A percentile compares a stretch with the other conserved stretches of the same genome.
phyloP scores from a whole-genome alignment of 352 stramenopile species.

The Pythium dissotocum region DNA sequence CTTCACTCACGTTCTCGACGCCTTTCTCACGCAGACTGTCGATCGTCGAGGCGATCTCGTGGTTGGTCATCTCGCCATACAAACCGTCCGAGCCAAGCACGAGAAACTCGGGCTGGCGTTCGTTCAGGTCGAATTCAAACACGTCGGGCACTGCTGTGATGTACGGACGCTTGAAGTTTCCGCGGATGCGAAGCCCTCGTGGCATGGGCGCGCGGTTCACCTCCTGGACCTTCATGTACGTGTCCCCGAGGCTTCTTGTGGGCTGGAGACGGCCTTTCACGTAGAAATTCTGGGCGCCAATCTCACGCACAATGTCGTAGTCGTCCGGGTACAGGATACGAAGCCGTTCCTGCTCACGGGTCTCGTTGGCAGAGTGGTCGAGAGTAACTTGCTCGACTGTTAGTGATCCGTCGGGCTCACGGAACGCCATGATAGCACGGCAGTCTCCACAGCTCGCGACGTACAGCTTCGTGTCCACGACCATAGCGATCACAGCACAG shows the following conservation, averaged over 20 bases:
- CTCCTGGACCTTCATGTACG: conserved; percentile 78
- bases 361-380: conserved; percentile 69
- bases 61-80: conserved; percentile 62
- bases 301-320: conserved; percentile 71
- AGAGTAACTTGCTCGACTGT: conserved; percentile 66
- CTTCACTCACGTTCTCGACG: conserved; percentile 54
- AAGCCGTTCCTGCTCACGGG: conserved; percentile 56
- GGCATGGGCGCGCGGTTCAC: conserved; percentile 68
- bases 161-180: conserved; percentile 59
- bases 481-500: conserved; percentile 56
- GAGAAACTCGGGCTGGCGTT: conserved; percentile 59
- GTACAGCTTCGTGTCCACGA: conserved; percentile 56
- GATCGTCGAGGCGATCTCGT: conserved; percentile 61
- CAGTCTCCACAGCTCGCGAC: conserved; percentile 69
- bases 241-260: conserved; percentile 64
- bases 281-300: conserved; percentile 66
- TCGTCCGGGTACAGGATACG: conserved; percentile 58
- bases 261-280: conserved; percentile 71
- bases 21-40: conserved; percentile 46
- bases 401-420: conserved; percentile 46
- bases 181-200: conserved; percentile 52
- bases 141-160: conserved; percentile 67
- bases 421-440: conserved; percentile 65
- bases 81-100: conserved; percentile 65
- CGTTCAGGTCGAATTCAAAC: conserved; percentile 55